Base-by-base conservation (phyloP, 331 rosid species). In the Cydonia oblonga region DNA sequence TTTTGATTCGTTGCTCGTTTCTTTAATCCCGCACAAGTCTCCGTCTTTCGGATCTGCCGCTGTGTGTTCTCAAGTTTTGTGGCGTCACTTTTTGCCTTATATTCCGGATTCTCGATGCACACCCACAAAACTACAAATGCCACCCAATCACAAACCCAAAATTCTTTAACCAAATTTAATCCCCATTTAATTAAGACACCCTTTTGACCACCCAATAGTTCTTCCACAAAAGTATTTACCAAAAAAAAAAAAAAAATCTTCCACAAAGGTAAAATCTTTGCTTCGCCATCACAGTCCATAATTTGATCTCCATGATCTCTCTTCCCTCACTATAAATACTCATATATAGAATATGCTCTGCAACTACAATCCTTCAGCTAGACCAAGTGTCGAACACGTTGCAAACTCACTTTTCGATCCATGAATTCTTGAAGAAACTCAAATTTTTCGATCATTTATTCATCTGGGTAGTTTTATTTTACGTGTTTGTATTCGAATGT, bases 131-230 rank as follows among this genome's bases (percentile, higher is more conserved):
- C 3, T 14, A 38, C 29, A 65, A 35, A 28, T 46, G n/a, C 19
- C 28, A 42, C 68, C 35, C 68, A 9, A 72, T 42, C 64, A 72
- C 23, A 49, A 7, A 3, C 54, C 54, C 54, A 5, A 49, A 49
- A 49, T 8, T 5, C 54, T 49, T 40, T 49, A 49, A 49, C 54
- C 54, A 6, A 49, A 49, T 3, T 9, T 29, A 15, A 18, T 29
- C 23, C 23, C 8, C 8, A 46, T 46, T 46, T 46, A 30, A 29
- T 62, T 62, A 9, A 3, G 30, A 16, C 5, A 6, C 30, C 24
- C 32, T 42, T 72, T 72, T 72, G 76, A 42, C 69, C 68, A 60
- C 42, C 76, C 68, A 72, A 42, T 72, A 60, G 19, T 72, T 42
- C 68, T n/a, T 46, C 76, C 68, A 52, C 75, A 19, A 16, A 26